Evolutionary conservation across 2,329 filamentous ascomycete species (phyloP).

Genomic region (Macrophomina tecta): DNA sequence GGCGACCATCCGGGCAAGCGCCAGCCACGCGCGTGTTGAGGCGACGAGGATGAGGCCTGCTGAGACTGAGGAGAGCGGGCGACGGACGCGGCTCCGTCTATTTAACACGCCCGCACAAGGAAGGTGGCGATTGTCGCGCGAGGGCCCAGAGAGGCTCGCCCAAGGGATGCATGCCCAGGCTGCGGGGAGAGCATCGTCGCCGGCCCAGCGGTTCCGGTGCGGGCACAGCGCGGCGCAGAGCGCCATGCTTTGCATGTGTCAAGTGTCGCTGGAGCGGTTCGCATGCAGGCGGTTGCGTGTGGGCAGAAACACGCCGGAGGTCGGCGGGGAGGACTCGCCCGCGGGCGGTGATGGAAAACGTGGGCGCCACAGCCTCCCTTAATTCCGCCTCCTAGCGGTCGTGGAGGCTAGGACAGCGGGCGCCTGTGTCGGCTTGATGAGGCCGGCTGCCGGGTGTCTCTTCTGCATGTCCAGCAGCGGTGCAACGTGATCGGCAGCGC

Average conservation of each 20-base stretch:
- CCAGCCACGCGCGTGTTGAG: conserved; percentile 2
- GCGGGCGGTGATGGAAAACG: not conserved
- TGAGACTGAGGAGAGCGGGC: not conserved
- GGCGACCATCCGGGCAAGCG: not conserved
- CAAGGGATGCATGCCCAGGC: conserved; percentile 17
- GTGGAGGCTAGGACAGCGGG: not conserved
- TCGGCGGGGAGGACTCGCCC: not conserved
- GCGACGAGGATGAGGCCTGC: conserved; percentile 7
- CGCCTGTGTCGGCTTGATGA: not conserved
- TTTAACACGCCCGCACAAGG: conserved; percentile 10
- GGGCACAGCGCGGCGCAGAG: conserved; percentile 14
- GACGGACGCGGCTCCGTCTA: conserved; percentile 13
- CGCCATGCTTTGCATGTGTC: conserved; percentile 20
- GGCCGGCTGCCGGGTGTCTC: not conserved
- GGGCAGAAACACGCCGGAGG: not conserved
- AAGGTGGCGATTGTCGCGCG: conserved; percentile 19
- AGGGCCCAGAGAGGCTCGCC: conserved; percentile 8
- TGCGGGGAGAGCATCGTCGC: conserved; percentile 5
- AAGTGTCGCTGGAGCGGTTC: conserved; percentile 6
- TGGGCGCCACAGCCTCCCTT: conserved; percentile 18
- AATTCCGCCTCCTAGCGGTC: not conserved
- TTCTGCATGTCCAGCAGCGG: not conserved
- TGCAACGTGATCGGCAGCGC: not conserved
- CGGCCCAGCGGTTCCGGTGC: conserved; percentile 6
- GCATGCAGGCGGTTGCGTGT: conserved; percentile 20